Conservation (phyloP, 2,329 filamentous ascomycete species). For the Aspergillus novoparasiticus region DNA sequence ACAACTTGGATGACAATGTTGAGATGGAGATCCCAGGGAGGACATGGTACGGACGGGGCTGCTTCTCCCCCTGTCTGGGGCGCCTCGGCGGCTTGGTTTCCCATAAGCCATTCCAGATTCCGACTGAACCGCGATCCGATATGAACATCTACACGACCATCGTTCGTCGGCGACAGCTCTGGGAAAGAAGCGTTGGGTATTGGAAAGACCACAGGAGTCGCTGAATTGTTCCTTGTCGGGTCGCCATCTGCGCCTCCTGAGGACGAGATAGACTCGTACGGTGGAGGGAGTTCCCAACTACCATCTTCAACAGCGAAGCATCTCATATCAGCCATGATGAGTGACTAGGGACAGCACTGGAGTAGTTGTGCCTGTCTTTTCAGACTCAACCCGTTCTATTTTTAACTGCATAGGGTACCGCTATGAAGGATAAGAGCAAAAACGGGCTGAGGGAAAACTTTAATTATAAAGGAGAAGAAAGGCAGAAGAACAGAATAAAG, state of each 20-base stretch:
- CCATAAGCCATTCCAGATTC: not conserved
- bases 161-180: not conserved
- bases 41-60: not conserved
- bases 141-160: not conserved
- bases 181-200: not conserved
- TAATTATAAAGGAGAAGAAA: not conserved
- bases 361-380: not conserved
- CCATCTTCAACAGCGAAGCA: not conserved
- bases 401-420: not conserved
- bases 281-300: not conserved
- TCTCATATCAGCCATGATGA: not conserved
- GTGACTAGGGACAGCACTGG: not conserved
- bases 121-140: not conserved
- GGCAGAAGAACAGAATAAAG: not conserved
- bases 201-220: not conserved
- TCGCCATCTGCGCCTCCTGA: not conserved
- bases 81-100: not conserved
- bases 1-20: conserved; percentile 61
- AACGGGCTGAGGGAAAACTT: not conserved
- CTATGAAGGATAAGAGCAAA: not conserved
- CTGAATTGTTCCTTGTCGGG: not conserved
- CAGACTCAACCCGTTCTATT: not conserved
- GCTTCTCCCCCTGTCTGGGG: not conserved
- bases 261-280: not conserved
- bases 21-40: conserved; percentile 23